These are phyloP conservation scores for Phytophthora sojae DNA, from an alignment of 352 stramenopile species.

Conservation along the genomic window DNA sequence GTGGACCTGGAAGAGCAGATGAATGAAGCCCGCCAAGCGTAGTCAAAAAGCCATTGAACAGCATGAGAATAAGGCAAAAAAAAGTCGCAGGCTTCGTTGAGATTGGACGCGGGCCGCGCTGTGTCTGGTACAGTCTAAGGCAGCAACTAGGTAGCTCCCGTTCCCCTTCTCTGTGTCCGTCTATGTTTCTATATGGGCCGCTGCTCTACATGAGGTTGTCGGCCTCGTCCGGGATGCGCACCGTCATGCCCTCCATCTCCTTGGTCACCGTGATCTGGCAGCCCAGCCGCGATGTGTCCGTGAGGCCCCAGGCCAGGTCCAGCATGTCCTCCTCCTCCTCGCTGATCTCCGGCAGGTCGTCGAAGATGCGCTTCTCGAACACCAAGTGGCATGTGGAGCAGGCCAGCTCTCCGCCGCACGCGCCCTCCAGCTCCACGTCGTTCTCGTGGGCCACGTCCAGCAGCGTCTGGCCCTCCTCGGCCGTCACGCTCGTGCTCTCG, in stretches of 20 bases:
- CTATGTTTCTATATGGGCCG: constrained; percentile 22
- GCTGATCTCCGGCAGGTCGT: constrained; percentile 85
- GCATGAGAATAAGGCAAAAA: not conserved
- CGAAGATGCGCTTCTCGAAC: constrained; percentile 91
- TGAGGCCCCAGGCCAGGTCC: constrained; percentile 94
- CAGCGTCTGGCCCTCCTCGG: constrained; percentile 77
- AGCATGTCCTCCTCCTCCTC: constrained; percentile 97
- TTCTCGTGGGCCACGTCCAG: constrained; percentile 94
- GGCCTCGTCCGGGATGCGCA: constrained; percentile 89
- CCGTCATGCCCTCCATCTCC: constrained; percentile 84
- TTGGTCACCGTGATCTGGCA: constrained; percentile 93
- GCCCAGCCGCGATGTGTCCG: constrained; percentile 92
- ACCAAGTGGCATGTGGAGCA: constrained; percentile 96
- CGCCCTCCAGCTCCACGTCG: constrained; percentile 94
- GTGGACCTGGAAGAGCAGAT: constrained; percentile 46
- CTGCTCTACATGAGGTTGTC: constrained; percentile 88
- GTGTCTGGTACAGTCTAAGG: not conserved
- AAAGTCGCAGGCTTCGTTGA: constrained; percentile 1
- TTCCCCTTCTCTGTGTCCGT: constrained; percentile 5
- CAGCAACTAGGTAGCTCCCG: not conserved
- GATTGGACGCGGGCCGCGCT: not conserved
- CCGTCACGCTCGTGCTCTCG: constrained; percentile 70
- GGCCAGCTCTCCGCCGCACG: constrained; percentile 93
- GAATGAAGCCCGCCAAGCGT: not conserved
- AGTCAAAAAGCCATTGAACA: not conserved